phyloP scores from a whole-genome alignment of 257 asterid genomes.

The Capsicum rhomboideum region DNA sequence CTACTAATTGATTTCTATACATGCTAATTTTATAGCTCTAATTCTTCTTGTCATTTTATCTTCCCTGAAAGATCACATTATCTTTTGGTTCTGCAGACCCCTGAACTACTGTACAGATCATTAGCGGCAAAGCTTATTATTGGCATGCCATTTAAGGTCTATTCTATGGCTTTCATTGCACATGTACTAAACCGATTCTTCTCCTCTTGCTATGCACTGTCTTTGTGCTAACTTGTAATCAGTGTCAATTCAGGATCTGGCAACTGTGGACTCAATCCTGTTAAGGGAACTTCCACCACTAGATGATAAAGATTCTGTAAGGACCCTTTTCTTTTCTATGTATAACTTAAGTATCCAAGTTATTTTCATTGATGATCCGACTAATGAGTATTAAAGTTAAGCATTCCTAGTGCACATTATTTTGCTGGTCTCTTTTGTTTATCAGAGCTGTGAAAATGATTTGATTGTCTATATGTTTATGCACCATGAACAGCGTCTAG shows the following conservation, averaged over 20 bases:
- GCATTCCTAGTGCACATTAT: background rate
- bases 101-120: conserved; percentile 82
- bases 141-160: conserved; percentile 98
- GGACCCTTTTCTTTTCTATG: conserved; percentile 13
- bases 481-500: conserved; percentile 55
- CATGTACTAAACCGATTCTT: conserved; percentile 4
- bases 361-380: background rate
- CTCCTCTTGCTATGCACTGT: background rate
- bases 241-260: conserved; percentile 58
- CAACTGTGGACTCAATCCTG: conserved; percentile 94
- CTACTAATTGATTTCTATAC: background rate
- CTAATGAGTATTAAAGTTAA: background rate
- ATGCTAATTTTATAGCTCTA: background rate
- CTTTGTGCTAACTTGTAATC: conserved; percentile 5
- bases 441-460: conserved; percentile 8
- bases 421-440: background rate
- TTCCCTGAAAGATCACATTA: background rate
- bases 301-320: conserved; percentile 84
- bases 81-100: conserved; percentile 38
- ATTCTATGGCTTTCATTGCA: background rate
- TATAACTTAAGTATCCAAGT: background rate
- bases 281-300: conserved; percentile 83
- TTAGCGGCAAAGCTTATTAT: conserved; percentile 82
- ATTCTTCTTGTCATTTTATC: background rate
- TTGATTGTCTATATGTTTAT: background rate